These are phyloP conservation scores for Amaranthus cruentus DNA, from an alignment of 148 eudicot species.

Conservation along the genomic window DNA sequence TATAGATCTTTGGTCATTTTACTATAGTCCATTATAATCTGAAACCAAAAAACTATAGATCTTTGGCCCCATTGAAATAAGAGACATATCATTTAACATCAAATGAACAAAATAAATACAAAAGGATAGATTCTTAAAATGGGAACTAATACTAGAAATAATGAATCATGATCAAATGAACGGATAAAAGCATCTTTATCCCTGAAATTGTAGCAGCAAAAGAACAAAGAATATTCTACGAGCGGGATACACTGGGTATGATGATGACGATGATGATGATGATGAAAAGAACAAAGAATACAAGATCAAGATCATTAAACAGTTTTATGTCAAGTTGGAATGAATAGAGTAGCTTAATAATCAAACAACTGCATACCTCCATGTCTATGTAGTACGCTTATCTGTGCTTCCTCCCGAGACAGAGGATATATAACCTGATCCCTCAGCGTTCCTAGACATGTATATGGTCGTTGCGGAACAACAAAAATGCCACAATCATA, in stretches of 20 bases:
- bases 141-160: background rate
- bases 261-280: no score
- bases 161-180: background rate
- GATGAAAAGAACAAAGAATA: background rate
- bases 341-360: background rate
- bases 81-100: background rate
- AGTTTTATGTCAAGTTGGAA: background rate
- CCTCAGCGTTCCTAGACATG: constrained; percentile 87
- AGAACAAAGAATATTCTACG: no score
- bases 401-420: constrained; percentile 69
- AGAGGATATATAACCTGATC: constrained; percentile 97
- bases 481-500: constrained; percentile 70
- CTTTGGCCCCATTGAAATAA: no score
- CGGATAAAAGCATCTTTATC: background rate
- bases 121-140: background rate
- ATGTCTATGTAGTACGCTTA: constrained; percentile 35
- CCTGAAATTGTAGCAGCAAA: background rate
- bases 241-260: no score
- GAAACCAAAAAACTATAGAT: no score
- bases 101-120: background rate
- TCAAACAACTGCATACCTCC: constrained; percentile 29
- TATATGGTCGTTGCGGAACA: constrained; percentile 89
- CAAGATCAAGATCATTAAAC: background rate
- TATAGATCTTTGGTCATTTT: no score
- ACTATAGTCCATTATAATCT: no score